Evolutionary conservation across 352 stramenopile genomes (phyloP).

Genomic region (Peronospora farinosa): DNA sequence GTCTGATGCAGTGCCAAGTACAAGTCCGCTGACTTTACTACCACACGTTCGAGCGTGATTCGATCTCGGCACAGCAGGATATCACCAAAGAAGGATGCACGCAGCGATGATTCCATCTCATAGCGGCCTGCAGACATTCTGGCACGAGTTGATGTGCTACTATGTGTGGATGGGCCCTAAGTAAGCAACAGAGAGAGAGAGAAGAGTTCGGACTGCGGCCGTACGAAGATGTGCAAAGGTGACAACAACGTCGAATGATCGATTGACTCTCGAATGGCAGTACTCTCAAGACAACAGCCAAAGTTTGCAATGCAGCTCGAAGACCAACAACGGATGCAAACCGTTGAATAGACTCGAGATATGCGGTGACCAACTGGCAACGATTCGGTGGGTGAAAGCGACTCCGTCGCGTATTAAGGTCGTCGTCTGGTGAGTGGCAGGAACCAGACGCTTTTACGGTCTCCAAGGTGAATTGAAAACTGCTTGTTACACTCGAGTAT

Average conservation of each 20-base stretch:
- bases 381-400: not conserved
- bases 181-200: conserved; percentile 1
- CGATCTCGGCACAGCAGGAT: conserved; percentile 59
- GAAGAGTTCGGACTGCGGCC: conserved; percentile 8
- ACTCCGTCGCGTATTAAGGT: conserved; percentile 11
- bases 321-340: conserved; percentile 9
- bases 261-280: not conserved
- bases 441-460: conserved; percentile 4
- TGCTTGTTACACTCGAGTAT: conserved; percentile 3
- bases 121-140: conserved; percentile 33
- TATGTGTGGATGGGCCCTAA: not conserved
- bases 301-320: not conserved
- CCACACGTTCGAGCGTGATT: conserved; percentile 45
- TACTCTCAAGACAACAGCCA: not conserved
- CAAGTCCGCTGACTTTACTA: conserved; percentile 70
- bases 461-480: conserved; percentile 9
- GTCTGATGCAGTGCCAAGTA: conserved; percentile 46
- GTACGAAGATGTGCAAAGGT: not conserved
- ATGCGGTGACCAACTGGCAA: conserved; percentile 5
- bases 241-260: conserved; percentile 3
- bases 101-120: conserved; percentile 38
- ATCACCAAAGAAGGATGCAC: conserved; percentile 61
- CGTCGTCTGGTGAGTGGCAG: conserved; percentile 1
- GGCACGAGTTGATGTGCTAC: not conserved
- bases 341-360: conserved; percentile 8